phyloP scores from a whole-genome alignment of 2,329 filamentous ascomycete species.

The Diaporthe vexans region DNA sequence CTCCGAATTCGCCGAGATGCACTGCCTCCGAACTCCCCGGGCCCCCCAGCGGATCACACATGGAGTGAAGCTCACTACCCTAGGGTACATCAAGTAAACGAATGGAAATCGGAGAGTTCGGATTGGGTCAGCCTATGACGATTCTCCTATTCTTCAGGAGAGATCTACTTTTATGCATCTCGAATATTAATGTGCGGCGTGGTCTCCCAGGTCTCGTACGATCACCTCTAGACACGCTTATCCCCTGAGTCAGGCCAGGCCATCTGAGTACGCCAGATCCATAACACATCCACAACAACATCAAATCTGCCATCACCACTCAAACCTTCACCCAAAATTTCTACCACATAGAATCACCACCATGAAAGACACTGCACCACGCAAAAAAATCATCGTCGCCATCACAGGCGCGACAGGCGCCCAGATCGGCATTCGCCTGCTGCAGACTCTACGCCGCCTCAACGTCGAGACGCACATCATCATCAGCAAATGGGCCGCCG shows the following conservation, averaged over 20 bases:
- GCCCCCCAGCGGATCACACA: background rate
- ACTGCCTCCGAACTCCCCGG: background rate
- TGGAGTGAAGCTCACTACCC: background rate
- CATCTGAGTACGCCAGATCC: background rate
- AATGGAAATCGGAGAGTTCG: background rate
- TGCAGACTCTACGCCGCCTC: constrained; percentile 56
- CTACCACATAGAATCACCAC: background rate
- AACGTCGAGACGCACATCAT: constrained; percentile 63
- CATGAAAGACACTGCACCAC: background rate
- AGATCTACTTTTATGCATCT: background rate
- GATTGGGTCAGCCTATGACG: background rate
- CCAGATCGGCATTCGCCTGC: constrained; percentile 56
- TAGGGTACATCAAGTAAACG: background rate
- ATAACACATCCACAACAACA: background rate
- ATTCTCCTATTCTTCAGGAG: background rate
- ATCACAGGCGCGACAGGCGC: constrained; percentile 66
- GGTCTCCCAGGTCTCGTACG: background rate
- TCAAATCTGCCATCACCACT: background rate
- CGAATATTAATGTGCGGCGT: background rate
- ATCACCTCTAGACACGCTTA: background rate
- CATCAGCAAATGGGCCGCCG: constrained; percentile 63
- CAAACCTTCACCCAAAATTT: background rate
- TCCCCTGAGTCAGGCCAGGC: background rate
- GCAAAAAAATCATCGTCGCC: constrained; percentile 58
- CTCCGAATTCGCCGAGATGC: constrained; percentile 15